Conservation (phyloP, 2,329 filamentous ascomycete species). For the Alternaria sp. region DNA sequence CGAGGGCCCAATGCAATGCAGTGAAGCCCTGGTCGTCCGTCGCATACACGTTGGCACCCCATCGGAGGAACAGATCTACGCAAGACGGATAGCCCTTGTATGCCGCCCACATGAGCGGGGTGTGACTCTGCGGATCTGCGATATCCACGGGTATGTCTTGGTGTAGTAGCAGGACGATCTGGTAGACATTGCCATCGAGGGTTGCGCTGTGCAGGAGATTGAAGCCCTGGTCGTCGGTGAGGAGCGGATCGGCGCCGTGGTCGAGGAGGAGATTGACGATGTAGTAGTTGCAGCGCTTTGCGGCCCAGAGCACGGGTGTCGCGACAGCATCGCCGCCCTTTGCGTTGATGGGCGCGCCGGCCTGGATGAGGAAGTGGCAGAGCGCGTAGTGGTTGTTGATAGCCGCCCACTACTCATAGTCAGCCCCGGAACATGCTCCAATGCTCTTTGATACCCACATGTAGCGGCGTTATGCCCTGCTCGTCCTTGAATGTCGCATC, state of each 20-base stretch:
- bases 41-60: constrained; percentile 93
- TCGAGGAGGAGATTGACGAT: constrained; percentile 91
- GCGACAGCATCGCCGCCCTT: constrained; percentile 95
- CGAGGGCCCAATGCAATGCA: constrained; percentile 93
- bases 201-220: constrained; percentile 97
- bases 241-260: constrained; percentile 87
- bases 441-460: constrained; percentile 63
- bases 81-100: constrained; percentile 96
- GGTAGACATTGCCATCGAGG: constrained; percentile 92
- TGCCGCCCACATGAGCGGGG: constrained; percentile 96
- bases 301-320: constrained; percentile 95
- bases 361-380: constrained; percentile 90
- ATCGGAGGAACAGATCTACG: constrained; percentile 89
- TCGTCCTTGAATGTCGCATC: constrained; percentile 85
- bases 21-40: constrained; percentile 93
- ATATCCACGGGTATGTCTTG: constrained; percentile 95
- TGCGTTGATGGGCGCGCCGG: constrained; percentile 87
- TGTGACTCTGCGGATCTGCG: constrained; percentile 87
- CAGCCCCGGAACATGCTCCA: neutral
- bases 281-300: constrained; percentile 95
- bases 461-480: constrained; percentile 93
- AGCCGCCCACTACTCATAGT: constrained; percentile 79
- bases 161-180: constrained; percentile 87
- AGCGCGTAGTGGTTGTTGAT: constrained; percentile 99
- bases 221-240: constrained; percentile 94